Percentiles rank a stretch among this genome's conserved stretches.
Conservation (phyloP, 768 basidiomycete genomes). For the Pulveroboletus ravenelii region DNA sequence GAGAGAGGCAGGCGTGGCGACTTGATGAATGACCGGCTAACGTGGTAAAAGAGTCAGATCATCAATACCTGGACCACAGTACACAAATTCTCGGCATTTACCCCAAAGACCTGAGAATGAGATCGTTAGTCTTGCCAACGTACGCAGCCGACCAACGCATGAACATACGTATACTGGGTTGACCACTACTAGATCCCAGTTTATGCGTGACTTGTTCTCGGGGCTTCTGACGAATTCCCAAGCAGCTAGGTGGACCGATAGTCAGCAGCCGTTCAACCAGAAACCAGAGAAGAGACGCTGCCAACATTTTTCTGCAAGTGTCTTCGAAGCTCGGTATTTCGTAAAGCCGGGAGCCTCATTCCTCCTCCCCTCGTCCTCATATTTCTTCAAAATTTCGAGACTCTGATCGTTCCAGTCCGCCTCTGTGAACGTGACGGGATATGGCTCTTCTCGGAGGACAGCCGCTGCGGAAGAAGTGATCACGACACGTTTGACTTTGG, state of each 20-base stretch:
- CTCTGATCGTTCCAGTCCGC: conserved; percentile 55
- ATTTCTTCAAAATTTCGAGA: conserved; percentile 36
- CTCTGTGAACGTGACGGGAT: conserved; percentile 38
- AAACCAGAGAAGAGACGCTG: neutral
- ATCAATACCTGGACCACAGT: neutral
- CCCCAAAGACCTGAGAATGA: conserved; percentile 26
- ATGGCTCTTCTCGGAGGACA: conserved; percentile 30
- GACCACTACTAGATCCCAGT: conserved; percentile 38
- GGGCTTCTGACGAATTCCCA: conserved; percentile 40
- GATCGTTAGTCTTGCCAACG: neutral
- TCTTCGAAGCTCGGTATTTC: conserved; percentile 62
- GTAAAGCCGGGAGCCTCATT: conserved; percentile 30
- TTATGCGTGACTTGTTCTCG: conserved; percentile 28
- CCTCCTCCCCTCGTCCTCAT: conserved; percentile 44
- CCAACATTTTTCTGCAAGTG: conserved; percentile 56
- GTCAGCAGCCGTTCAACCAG: neutral
- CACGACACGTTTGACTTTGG: conserved; percentile 59
- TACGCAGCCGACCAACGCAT: too few relatives aligned
- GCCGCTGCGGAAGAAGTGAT: conserved; percentile 61
- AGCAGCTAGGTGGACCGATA: conserved; percentile 31
- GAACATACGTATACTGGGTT: conserved; percentile 37
- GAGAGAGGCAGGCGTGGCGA: conserved; percentile 31
- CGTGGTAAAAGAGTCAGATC: neutral
- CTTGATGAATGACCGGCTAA: conserved; percentile 44
- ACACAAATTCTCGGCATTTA: neutral